Evolutionary conservation across 2,329 filamentous ascomycete genomes (phyloP).

Genomic region (Fusarium sterilihyphosum): DNA sequence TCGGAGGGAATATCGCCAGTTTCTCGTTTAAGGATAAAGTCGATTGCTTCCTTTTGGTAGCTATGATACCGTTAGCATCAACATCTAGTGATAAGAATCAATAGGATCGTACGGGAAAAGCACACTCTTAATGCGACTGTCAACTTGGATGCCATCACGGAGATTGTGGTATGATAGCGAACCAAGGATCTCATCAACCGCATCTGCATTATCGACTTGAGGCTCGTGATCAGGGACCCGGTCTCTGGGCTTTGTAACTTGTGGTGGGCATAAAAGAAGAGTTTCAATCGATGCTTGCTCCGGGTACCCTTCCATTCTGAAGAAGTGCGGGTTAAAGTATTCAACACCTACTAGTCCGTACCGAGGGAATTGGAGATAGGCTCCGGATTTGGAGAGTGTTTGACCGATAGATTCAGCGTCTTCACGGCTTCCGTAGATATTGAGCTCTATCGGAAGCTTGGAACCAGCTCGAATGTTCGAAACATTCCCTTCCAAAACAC

Average conservation of each 20-base stretch:
- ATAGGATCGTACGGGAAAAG: background rate
- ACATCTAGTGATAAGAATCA: fast-evolving
- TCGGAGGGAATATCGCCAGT: background rate
- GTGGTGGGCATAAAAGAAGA: fast-evolving
- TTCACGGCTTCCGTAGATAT: fast-evolving
- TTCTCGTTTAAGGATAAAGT: background rate
- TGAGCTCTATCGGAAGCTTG: fast-evolving
- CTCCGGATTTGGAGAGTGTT: fast-evolving
- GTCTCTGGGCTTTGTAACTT: fast-evolving
- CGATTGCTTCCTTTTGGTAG: background rate
- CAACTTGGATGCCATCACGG: background rate
- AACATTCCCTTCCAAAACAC: fast-evolving
- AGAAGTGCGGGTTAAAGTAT: background rate
- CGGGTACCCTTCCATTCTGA: background rate
- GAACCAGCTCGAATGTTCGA: fast-evolving
- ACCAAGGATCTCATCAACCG: background rate
- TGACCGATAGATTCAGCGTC: fast-evolving
- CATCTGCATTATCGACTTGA: fast-evolving
- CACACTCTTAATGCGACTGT: fast-evolving
- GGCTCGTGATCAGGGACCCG: fast-evolving
- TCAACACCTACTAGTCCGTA: fast-evolving
- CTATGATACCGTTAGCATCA: background rate
- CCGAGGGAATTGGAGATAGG: background rate
- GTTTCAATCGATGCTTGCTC: background rate
- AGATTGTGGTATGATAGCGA: background rate